Conservation (phyloP, 2,329 filamentous ascomycete genomes). For the Curvularia hawaiiensis region DNA sequence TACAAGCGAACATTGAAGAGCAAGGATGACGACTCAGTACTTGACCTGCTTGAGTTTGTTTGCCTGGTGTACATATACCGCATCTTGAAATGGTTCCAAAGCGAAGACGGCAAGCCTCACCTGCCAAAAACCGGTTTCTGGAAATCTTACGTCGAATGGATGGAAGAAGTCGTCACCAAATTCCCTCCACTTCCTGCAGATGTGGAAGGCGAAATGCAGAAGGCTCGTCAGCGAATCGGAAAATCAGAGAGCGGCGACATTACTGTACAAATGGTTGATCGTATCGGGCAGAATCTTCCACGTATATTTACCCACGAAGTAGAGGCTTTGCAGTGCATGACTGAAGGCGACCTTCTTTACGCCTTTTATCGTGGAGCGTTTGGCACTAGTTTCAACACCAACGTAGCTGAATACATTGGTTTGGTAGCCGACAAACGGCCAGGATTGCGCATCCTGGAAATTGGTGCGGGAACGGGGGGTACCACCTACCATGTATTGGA, state of each 20-base stretch:
- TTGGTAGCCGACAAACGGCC: constrained; percentile 12
- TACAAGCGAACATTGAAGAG: constrained; percentile 13
- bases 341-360: constrained; percentile 12
- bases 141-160: constrained; percentile 13
- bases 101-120: constrained; percentile 9
- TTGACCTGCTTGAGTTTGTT: constrained; percentile 11
- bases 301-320: constrained; percentile 11
- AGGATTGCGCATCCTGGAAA: constrained; percentile 10
- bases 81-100: constrained; percentile 10
- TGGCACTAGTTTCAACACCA: constrained; percentile 13
- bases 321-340: constrained; percentile 14
- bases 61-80: constrained; percentile 12
- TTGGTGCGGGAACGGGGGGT: constrained; percentile 13
- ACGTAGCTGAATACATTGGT: constrained; percentile 11
- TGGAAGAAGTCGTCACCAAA: constrained; percentile 10
- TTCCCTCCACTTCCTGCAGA: constrained; percentile 7
- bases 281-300: constrained; percentile 10
- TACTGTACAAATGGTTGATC: constrained; percentile 13
- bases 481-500: constrained; percentile 11
- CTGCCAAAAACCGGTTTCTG: constrained; percentile 11
- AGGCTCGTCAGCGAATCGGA: constrained; percentile 7
- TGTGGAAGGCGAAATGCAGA: constrained; percentile 10
- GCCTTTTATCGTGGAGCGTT: constrained; percentile 9
- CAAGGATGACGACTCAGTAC: constrained; percentile 11
- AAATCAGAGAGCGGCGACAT: constrained; percentile 10